Evolutionary conservation across 2,329 filamentous ascomycete genomes (phyloP), one percentile per base, ranked within the genome.

Genomic region (Pseudogymnoascus sp.): DNA sequence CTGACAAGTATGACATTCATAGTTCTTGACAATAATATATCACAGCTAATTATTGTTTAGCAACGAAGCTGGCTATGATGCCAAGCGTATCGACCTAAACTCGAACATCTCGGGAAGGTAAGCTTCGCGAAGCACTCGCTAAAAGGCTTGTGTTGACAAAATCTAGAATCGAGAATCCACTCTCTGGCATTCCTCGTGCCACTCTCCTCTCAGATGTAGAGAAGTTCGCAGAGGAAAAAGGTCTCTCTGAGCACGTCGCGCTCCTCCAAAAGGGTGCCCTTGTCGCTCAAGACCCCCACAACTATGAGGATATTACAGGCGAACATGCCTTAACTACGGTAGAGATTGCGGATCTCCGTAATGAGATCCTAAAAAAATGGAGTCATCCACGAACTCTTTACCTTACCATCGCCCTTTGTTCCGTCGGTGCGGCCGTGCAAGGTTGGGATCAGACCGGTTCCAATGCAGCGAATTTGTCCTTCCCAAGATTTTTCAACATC

Each of bases 251-350:
- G 61, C 79, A 87, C 66, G 74, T 84, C 2, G 74, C 77, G 3
- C 70, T 87, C 13, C 78, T 92, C 60, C 78, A 82, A 60, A 87
- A 87, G 68, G 89, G 88, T 35, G 90, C 89, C 3, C 78, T 93
- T 9, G 82, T 92, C 15, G 89, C 89, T 2, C 87, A 90, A 71
- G 84, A 87, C 67, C 88, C 88, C 0, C 75, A 76, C 7, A 78
- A 79, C 31, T 89, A 81, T 71, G 86, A 89, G 62, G 76, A 79
- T 35, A 79, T 91, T 40, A 74, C 72, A 3, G 80, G 82, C 65
- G 75, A 82, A 60, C 75, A 82, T 59, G 81, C 83, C 9, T 79
- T 92, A 1, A 75, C 79, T 61, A 79, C 86, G 13, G 76, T 78
- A 0, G 87, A 89, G 69, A 82, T 85, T 63, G 75, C 79, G 18